These are phyloP conservation scores for Triticum urartu DNA, from an alignment of 176 grass and related monocot genomes.

Conservation along the genomic window DNA sequence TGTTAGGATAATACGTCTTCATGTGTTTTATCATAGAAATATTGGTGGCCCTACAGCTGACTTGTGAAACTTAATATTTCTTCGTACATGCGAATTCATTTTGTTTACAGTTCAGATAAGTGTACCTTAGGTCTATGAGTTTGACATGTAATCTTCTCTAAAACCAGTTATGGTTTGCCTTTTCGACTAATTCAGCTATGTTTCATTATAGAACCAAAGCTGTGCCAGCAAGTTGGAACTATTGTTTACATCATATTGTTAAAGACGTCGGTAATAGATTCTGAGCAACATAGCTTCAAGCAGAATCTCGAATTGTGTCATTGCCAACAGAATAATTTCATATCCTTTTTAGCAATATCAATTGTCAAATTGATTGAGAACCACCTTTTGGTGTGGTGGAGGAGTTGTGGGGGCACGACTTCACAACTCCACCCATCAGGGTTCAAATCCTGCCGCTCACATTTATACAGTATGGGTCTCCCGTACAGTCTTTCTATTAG, in stretches of 20 bases:
- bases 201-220: background rate
- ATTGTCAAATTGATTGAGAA: background rate
- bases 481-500: no score
- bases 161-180: constrained; percentile 6
- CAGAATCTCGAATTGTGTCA: background rate
- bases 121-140: background rate
- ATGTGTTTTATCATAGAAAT: background rate
- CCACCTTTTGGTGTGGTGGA: no score
- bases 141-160: background rate
- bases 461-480: no score
- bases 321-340: no score
- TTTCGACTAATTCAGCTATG: background rate
- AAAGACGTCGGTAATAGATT: background rate
- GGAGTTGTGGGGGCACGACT: no score
- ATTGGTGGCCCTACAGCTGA: background rate
- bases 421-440: no score
- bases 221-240: background rate
- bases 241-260: constrained; percentile 10
- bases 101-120: background rate
- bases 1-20: no score
- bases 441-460: no score
- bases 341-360: background rate
- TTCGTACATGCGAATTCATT: background rate
- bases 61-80: background rate
- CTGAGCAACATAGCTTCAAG: background rate